These are phyloP conservation scores for Dendrothele bispora DNA, from an alignment of 768 basidiomycete species.

Conservation along the genomic window DNA sequence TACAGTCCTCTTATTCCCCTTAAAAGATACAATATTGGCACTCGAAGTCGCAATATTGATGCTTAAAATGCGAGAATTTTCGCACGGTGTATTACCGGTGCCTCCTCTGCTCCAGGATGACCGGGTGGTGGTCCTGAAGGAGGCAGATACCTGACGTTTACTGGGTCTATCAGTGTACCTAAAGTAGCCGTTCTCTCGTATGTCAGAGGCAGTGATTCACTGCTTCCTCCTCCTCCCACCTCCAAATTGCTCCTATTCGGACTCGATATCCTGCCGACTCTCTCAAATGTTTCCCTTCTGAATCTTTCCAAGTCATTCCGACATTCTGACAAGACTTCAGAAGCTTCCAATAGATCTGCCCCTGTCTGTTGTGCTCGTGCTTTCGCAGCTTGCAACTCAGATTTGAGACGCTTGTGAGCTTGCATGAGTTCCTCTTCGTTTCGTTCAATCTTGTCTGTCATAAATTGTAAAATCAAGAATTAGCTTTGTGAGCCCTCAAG, in stretches of 20 bases:
- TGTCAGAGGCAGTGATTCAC: not conserved
- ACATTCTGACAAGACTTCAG: constrained; percentile 12
- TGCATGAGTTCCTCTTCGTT: constrained; percentile 35
- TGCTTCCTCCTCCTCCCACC: constrained; percentile 19
- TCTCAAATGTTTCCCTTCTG: constrained; percentile 31
- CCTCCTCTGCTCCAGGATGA: not conserved
- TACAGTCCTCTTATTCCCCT: too few species aligned
- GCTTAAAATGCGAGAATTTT: too few species aligned
- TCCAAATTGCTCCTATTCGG: constrained; percentile 17
- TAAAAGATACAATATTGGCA: too few species aligned
- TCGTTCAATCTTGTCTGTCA: constrained; percentile 37
- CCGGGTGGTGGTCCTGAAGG: constrained; percentile 7
- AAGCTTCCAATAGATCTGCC: constrained; percentile 16
- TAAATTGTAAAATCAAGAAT: too few species aligned
- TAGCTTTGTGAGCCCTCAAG: too few species aligned
- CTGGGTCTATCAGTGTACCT: not conserved
- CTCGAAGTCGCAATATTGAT: too few species aligned
- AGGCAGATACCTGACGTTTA: constrained; percentile 7
- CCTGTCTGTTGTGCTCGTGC: constrained; percentile 11
- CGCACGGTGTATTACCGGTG: too few species aligned
- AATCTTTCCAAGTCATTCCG: constrained; percentile 14
- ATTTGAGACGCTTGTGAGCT: constrained; percentile 21
- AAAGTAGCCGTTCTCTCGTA: not conserved
- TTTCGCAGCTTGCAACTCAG: constrained; percentile 6
- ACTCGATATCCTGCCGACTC: constrained; percentile 20